These are phyloP conservation scores for Larix kaempferi DNA, from an alignment of 75 land plant species.

Conservation along the genomic window DNA sequence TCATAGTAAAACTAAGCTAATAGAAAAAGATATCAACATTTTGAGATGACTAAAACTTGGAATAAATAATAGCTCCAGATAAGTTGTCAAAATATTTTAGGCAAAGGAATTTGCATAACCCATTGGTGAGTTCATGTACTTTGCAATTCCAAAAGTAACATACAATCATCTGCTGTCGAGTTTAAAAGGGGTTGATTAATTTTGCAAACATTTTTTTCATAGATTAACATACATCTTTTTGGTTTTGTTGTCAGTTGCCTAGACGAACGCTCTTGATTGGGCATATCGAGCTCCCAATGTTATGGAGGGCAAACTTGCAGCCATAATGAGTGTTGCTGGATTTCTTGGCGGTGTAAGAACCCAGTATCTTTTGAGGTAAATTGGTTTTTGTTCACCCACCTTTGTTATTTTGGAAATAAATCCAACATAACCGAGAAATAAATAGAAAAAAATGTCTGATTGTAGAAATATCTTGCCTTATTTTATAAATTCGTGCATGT, in stretches of 20 bases:
- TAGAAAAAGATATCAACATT: neutral
- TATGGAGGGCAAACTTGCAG: constrained; percentile 76
- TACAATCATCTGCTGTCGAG: neutral
- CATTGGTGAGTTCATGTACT: too few relatives aligned
- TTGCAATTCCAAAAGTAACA: neutral
- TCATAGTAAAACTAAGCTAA: neutral
- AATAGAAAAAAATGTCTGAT: too few relatives aligned
- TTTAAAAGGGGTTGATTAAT: neutral
- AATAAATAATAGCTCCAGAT: neutral
- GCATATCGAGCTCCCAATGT: constrained; percentile 69
- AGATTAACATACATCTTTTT: neutral
- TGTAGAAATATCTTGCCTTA: too few relatives aligned
- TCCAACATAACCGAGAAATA: too few relatives aligned
- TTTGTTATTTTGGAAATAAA: too few relatives aligned
- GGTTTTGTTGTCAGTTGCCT: constrained; percentile 17
- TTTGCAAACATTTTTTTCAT: neutral
- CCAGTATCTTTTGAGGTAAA: constrained; percentile 71
- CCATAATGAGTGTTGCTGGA: constrained; percentile 67
- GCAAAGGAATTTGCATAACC: neutral
- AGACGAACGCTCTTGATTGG: constrained; percentile 90
- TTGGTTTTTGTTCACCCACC: too few relatives aligned
- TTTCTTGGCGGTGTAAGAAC: constrained; percentile 51
- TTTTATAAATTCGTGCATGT: too few relatives aligned
- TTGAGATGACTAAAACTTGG: neutral
- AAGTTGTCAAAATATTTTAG: neutral